Evolutionary conservation across 805 yeast species (phyloP).

Genomic region (Lachancea lanzarotensis): DNA sequence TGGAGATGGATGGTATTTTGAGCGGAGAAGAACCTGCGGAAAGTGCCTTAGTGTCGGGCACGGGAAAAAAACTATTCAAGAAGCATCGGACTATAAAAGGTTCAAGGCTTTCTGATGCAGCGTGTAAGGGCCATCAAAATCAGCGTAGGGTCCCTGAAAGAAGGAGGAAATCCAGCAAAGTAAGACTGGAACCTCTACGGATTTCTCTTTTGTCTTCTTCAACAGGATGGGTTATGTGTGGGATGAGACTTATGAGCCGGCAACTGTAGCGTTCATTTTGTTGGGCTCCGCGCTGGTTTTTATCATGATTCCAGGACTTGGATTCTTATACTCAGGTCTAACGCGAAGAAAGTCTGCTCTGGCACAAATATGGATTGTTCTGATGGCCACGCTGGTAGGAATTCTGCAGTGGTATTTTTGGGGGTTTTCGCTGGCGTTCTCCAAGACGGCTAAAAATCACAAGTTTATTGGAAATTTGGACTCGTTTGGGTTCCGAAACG

Average conservation of each 20-base stretch:
- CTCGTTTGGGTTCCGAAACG: slow-evolving; percentile 73
- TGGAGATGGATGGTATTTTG: too few species aligned
- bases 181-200: not conserved
- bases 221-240: slow-evolving; percentile 16
- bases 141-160: not conserved
- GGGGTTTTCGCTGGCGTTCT: slow-evolving; percentile 94
- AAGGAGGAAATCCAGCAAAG: not conserved
- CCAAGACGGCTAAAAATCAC: slow-evolving; percentile 62
- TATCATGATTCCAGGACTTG: slow-evolving; percentile 93
- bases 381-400: slow-evolving; percentile 67
- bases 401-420: slow-evolving; percentile 94
- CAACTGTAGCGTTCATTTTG: slow-evolving; percentile 46
- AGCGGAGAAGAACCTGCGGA: too few species aligned
- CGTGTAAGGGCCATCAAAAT: too few species aligned
- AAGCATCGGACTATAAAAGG: too few species aligned
- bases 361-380: slow-evolving; percentile 74
- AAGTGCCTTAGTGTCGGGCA: too few species aligned
- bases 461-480: slow-evolving; percentile 83
- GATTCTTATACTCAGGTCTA: slow-evolving; percentile 84
- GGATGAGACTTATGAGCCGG: slow-evolving; percentile 39
- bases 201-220: too few species aligned
- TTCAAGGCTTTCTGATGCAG: too few species aligned
- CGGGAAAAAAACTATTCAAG: too few species aligned
- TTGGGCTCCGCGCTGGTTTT: slow-evolving; percentile 67
- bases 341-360: slow-evolving; percentile 88